phyloP scores from a whole-genome alignment of 2,329 filamentous ascomycete genomes.

The Cercospora sp. region DNA sequence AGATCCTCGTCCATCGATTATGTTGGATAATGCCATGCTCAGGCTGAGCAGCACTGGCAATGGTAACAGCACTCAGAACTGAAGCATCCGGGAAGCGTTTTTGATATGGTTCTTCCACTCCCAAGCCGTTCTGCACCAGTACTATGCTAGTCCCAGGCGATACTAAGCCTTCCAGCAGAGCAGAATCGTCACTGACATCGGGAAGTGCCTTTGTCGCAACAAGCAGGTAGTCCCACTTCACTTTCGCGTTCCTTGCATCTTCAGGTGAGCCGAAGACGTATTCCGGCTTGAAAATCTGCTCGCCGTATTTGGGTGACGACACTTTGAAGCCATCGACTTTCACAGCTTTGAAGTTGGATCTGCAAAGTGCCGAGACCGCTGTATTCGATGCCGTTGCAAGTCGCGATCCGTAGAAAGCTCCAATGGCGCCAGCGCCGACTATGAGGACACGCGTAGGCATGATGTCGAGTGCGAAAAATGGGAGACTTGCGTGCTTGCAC shows the following conservation, averaged over 20 bases:
- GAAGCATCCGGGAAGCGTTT: conserved; percentile 60
- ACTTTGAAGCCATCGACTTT: conserved; percentile 62
- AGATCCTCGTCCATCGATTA: conserved; percentile 72
- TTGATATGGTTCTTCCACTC: conserved; percentile 67
- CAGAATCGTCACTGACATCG: conserved; percentile 63
- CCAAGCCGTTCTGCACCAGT: conserved; percentile 69
- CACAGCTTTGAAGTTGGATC: conserved; percentile 70
- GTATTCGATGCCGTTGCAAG: conserved; percentile 56
- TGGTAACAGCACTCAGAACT: conserved; percentile 68
- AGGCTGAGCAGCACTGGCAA: conserved; percentile 67
- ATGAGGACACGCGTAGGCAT: conserved; percentile 62
- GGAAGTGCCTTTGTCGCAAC: conserved; percentile 71
- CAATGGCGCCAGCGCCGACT: conserved; percentile 69
- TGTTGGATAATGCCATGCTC: conserved; percentile 64
- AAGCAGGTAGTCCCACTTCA: conserved; percentile 65
- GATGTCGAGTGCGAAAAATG: background rate
- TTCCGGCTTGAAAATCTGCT: conserved; percentile 64
- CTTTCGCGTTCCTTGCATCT: conserved; percentile 51
- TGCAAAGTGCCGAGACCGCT: conserved; percentile 68
- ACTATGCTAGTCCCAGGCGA: conserved; percentile 58
- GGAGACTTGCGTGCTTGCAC: background rate
- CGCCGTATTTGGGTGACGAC: conserved; percentile 65
- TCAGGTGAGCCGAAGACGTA: conserved; percentile 62
- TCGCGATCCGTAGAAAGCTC: conserved; percentile 70
- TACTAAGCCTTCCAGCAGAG: conserved; percentile 62